Evolutionary conservation across 306 rosid species (phyloP).

Genomic region (Quercus parvula): DNA sequence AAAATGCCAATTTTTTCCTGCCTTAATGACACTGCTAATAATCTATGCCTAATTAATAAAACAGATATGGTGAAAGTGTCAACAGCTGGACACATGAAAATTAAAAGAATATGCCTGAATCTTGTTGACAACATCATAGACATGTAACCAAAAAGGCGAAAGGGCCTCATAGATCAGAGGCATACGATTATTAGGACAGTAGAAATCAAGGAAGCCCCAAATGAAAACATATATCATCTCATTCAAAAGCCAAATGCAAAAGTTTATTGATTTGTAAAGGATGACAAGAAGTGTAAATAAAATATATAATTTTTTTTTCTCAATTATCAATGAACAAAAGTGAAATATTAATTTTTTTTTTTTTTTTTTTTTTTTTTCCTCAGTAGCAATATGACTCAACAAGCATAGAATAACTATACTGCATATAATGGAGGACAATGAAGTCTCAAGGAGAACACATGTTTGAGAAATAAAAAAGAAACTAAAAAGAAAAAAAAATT

Average conservation of each 20-base stretch:
- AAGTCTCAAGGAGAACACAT: no score
- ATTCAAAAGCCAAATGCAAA: not conserved
- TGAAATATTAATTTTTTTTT: not conserved
- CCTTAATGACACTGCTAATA: not conserved
- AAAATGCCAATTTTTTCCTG: not conserved
- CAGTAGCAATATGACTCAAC: not conserved
- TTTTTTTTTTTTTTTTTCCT: not conserved
- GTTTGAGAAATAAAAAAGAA: no score
- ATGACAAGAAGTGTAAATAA: not conserved
- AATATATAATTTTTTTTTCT: not conserved
- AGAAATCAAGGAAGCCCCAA: not conserved
- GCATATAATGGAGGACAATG: no score
- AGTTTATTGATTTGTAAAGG: not conserved
- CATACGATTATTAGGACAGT: not conserved
- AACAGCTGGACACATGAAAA: not conserved
- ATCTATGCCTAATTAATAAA: not conserved
- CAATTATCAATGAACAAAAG: not conserved
- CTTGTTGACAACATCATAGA: not conserved
- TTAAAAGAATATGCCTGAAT: not conserved
- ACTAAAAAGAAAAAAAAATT: no score
- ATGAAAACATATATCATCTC: not conserved
- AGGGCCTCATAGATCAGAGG: not conserved
- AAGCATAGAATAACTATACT: not conserved
- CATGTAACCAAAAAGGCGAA: not conserved
- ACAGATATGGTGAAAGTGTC: not conserved